A percentile compares a stretch with the other conserved stretches of the same genome.
Conservation (phyloP, 257 asterid genomes). For the Nyctanthes arbortristis region DNA sequence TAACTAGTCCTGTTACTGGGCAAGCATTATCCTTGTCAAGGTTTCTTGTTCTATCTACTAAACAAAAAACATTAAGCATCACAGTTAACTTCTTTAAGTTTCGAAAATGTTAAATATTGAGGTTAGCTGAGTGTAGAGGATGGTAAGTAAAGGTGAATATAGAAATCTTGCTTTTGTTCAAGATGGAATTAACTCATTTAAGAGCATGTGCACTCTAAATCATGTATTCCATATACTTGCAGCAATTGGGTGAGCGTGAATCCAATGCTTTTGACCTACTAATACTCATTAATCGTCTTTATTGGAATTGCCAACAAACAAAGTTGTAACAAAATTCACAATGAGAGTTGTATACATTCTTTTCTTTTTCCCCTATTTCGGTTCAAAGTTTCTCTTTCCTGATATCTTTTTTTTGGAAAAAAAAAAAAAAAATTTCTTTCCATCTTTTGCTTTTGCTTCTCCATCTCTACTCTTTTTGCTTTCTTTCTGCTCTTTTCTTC, state of each 20-base stretch:
- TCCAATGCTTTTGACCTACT: background rate
- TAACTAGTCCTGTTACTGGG: background rate
- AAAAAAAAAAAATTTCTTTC: too few species aligned
- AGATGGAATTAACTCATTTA: background rate
- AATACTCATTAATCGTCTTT: background rate
- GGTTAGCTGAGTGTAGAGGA: background rate
- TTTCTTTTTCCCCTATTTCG: background rate
- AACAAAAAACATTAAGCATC: background rate
- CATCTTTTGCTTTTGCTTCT: background rate
- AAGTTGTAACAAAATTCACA: background rate
- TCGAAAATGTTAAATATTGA: background rate
- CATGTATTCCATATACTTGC: background rate
- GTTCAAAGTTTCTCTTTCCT: background rate
- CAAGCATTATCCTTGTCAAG: background rate
- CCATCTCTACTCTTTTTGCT: background rate
- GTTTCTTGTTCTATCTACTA: background rate
- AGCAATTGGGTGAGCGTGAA: background rate
- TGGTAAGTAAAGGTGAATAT: background rate
- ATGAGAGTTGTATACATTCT: background rate
- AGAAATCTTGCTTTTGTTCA: too few species aligned
- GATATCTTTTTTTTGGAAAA: too few species aligned
- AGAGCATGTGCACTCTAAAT: background rate
- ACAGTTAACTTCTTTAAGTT: background rate
- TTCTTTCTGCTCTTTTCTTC: background rate
- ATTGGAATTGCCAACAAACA: background rate